Conservation (phyloP, 495 filamentous ascomycete species). For the Xeromyces bisporus region DNA sequence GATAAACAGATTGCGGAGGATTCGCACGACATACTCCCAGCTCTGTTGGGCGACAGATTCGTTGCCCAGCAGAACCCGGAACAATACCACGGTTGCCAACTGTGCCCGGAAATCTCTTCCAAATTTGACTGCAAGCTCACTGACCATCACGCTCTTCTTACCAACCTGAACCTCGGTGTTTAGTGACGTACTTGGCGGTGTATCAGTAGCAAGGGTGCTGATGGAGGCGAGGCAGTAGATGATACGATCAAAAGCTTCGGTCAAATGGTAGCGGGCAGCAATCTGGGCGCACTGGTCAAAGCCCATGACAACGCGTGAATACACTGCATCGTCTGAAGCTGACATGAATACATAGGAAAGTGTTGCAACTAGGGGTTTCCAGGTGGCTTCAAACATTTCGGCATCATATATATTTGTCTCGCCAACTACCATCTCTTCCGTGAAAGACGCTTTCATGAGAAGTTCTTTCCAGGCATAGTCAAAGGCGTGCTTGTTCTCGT, state of each 20-base stretch:
- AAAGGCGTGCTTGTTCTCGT: slow-evolving; percentile 89
- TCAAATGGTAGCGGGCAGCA: slow-evolving; percentile 67
- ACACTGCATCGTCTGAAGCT: slow-evolving; percentile 93
- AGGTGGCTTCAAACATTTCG: slow-evolving; percentile 93
- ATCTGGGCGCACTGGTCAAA: slow-evolving; percentile 95
- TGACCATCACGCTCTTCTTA: slow-evolving; percentile 94
- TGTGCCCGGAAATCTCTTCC: slow-evolving; percentile 88
- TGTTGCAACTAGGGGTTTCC: slow-evolving; percentile 87
- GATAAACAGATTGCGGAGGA: slow-evolving; percentile 88
- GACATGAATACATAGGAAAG: slow-evolving; percentile 98
- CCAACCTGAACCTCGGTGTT: slow-evolving; percentile 94
- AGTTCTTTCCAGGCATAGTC: slow-evolving; percentile 96
- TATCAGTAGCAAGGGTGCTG: slow-evolving; percentile 61
- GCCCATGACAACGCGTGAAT: slow-evolving; percentile 77
- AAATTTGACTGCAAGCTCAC: slow-evolving; percentile 92
- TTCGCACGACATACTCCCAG: slow-evolving; percentile 77
- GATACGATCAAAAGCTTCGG: slow-evolving; percentile 80
- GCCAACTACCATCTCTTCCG: slow-evolving; percentile 58
- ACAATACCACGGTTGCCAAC: slow-evolving; percentile 82
- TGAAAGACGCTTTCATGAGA: slow-evolving; percentile 63
- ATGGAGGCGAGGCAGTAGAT: slow-evolving; percentile 79
- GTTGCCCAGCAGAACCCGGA: slow-evolving; percentile 72
- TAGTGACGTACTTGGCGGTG: slow-evolving; percentile 61
- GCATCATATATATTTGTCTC: slow-evolving; percentile 91
- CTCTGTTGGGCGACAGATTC: slow-evolving; percentile 58